Base-by-base conservation (phyloP, 495 filamentous ascomycete genomes). In the Niebla homalea region DNA sequence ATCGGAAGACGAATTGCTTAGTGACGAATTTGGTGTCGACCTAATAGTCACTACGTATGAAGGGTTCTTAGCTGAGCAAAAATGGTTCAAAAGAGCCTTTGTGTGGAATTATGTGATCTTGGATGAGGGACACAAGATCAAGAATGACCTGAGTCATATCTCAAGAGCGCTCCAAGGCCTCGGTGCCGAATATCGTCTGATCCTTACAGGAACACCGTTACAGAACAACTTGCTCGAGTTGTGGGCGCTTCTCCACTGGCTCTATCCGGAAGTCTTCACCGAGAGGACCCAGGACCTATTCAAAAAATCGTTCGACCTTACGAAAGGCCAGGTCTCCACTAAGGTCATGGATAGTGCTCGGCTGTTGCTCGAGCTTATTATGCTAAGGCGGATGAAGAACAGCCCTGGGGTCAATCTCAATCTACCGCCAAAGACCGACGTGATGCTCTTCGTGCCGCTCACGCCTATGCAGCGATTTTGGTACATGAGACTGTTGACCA, bases 11-110 rank as follows among this genome's bases (percentile, higher is more conserved):
- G 67, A 71, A 42, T 51, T 61, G 25, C 62, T 60, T 22, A 47
- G 63, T 20, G 56, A 54, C n/a, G 48, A 48, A 5, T 16, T 12
- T 36, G 59, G 56, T 12, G 54, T 59, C 51, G 76, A 80, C 50
- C 60, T 82, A 20, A 58, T 85, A 0, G 63, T 85, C 0, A 82
- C 78, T 0, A 80, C 76, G 0, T 84, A 83, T 52, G 80, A 84
- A 49, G 73, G 74, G 0, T 76, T 78, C 48, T 61, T 69, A 22
- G 61, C 67, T 0, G 80, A 85, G 51, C 65, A 76, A 23, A 48
- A 49, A 5, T 82, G 79, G 75, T 78, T 84, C 58, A 73, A 74
- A 48, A 71, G 70, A 21, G 65, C 72, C 0, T 80, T 76, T 46
- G 64, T 79, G 0, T 82, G 77, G 77, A 61, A 61, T 16, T 80